A percentile compares a stretch with the other conserved stretches of the same genome.
Conservation (phyloP, 345 rosid genomes). For the Conringia planisiliqua region DNA sequence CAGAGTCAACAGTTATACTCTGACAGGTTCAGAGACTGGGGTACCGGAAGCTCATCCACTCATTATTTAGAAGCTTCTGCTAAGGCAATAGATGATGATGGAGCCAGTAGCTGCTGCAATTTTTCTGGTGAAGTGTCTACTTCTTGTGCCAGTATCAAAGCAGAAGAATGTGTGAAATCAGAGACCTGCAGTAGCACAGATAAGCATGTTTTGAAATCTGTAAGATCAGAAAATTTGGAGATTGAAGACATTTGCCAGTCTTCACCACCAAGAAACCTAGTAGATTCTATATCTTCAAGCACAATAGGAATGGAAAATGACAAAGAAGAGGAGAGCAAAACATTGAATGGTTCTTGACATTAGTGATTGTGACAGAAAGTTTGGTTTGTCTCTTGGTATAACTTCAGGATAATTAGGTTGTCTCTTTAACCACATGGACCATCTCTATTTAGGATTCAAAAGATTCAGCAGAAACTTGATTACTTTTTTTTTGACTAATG, state of each 20-base stretch:
- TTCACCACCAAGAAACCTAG: slow-evolving; percentile 15
- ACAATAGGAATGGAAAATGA: slow-evolving; percentile 20
- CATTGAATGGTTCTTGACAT: slow-evolving; percentile 14
- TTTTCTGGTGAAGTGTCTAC: slow-evolving; percentile 46
- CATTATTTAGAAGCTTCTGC: slow-evolving; percentile 19
- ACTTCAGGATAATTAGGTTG: slow-evolving; percentile 9
- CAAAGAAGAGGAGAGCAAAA: slow-evolving; percentile 27
- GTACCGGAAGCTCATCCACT: slow-evolving; percentile 13
- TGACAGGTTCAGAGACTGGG: slow-evolving; percentile 17
- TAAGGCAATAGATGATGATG: slow-evolving; percentile 6
- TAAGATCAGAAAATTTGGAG: slow-evolving; percentile 25
- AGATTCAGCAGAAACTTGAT: slow-evolving; percentile 10
- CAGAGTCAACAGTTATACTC: slow-evolving; percentile 38
- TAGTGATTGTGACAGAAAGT: slow-evolving; percentile 14
- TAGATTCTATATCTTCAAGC: slow-evolving; percentile 24
- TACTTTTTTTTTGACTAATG: slow-evolving; percentile 4
- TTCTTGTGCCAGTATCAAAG: slow-evolving; percentile 37
- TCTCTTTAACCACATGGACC: slow-evolving; percentile 2
- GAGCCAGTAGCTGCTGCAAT: slow-evolving; percentile 24
- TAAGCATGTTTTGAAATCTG: slow-evolving; percentile 16
- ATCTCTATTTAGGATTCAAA: slow-evolving; percentile 13
- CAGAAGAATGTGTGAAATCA: slow-evolving; percentile 14
- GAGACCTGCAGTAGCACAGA: slow-evolving; percentile 16
- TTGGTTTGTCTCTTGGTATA: slow-evolving; percentile 18
- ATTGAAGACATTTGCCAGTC: slow-evolving; percentile 16